Percentiles rank a stretch among this genome's conserved stretches.
Evolutionary conservation across 2,329 filamentous ascomycete species (phyloP).

Genomic region (Hymenoscyphus scutula): DNA sequence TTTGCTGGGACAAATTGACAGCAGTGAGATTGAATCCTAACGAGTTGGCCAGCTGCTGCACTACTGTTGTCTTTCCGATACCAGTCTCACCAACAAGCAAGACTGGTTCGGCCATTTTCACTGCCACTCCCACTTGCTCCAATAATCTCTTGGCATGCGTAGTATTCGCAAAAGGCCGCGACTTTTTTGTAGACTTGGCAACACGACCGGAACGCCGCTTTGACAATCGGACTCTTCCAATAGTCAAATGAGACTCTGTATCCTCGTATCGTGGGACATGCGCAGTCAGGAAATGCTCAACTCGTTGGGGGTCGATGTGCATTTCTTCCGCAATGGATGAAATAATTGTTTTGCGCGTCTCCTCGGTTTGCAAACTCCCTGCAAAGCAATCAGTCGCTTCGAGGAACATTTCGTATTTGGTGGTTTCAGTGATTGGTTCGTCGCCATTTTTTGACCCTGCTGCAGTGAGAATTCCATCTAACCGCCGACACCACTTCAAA

Average conservation of each 20-base stretch:
- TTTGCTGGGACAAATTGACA: constrained; percentile 97
- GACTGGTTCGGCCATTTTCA: constrained; percentile 82
- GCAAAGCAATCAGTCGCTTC: constrained; percentile 93
- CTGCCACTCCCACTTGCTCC: constrained; percentile 82
- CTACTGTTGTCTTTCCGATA: constrained; percentile 94
- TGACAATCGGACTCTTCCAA: constrained; percentile 63
- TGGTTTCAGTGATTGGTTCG: constrained; percentile 70
- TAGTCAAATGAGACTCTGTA: constrained; percentile 53
- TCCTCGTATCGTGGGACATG: constrained; percentile 71
- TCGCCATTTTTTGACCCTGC: constrained; percentile 62
- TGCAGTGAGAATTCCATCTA: constrained; percentile 62
- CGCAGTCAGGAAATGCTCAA: constrained; percentile 71
- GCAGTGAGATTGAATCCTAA: constrained; percentile 85
- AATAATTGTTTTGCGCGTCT: constrained; percentile 59
- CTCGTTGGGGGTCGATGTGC: constrained; percentile 78
- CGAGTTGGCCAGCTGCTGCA: constrained; percentile 84
- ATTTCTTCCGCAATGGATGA: constrained; percentile 79
- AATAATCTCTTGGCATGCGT: constrained; percentile 79
- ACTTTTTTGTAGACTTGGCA: constrained; percentile 50
- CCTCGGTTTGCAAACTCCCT: constrained; percentile 69
- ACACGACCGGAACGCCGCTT: constrained; percentile 47
- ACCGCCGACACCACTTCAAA: constrained; percentile 84
- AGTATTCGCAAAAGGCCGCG: constrained; percentile 81
- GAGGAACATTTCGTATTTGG: constrained; percentile 82
- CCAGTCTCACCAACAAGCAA: constrained; percentile 97